Evolutionary conservation across 352 stramenopile species (phyloP), one percentile per base, ranked within the genome.

Genomic region (Phytophthora pluvialis): DNA sequence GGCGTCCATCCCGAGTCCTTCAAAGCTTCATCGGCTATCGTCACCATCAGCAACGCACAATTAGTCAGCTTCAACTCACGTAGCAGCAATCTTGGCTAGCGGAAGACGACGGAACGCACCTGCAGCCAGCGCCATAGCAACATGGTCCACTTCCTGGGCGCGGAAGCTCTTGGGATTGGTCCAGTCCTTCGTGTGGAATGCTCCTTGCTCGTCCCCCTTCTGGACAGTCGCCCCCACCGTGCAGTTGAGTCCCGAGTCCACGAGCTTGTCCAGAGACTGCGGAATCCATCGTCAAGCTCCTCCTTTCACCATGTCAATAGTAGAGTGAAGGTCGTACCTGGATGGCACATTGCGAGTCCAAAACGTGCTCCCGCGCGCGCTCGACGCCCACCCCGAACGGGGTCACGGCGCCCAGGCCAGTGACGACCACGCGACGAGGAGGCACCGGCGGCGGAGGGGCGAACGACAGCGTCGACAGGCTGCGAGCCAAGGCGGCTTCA

Each of bases 361-460:
- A 55, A 18, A 98, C 52, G 9, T 77, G 72, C 29, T 94, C 71
- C 89, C 89, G 97, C 10, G 84, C 80, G 28, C 70, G 76, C 54
- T 88, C 39, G 13, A 96, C 77, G 21, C 90, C 86, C 12, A 96
- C 81, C 44, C 88, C 93, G 53, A 97, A 90, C 2, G 93, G 92
- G 11, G 86, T 97, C 42, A 98, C 89, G 10, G 90, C 81, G 8
- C 93, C 93, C 5, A 97, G 33, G 2, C 93, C 93, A 16, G 93
- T 98, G 36, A 98, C 88, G n/a, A 98, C 93, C 12, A 97, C 92
- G 32, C 90, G 84, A 7, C 93, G 78, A 31, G 71, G 81, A 2
- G 80, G 75, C 9, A 73, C 73, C 2, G 75, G 44, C 3, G 84
- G 84, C 1, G 84, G 84, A 25, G 81, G 68, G 13, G 54, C 59